These are phyloP conservation scores for Beta lomatogona DNA, from an alignment of 179 eudicot species.

Conservation along the genomic window DNA sequence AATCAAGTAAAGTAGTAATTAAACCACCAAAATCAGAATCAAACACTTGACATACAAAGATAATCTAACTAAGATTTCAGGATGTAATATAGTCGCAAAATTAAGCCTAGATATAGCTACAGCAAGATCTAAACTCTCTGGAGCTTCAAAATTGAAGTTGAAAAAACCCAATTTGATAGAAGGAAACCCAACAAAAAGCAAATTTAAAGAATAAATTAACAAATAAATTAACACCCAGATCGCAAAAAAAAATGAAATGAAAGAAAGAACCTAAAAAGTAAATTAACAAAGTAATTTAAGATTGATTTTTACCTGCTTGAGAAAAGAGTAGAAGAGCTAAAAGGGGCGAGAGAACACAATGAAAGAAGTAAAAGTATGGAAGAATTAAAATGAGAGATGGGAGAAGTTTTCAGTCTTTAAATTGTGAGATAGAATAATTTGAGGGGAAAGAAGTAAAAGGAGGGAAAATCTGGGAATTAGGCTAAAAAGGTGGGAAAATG, in stretches of 20 bases:
- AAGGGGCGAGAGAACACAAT: neutral
- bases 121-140: neutral
- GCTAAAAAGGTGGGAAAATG: slow-evolving; percentile 8
- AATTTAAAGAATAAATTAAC: neutral
- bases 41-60: neutral
- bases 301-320: neutral
- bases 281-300: neutral
- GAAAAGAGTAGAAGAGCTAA: too few species aligned
- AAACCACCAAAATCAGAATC: neutral
- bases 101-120: neutral
- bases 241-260: neutral
- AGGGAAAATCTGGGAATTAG: slow-evolving; percentile 2
- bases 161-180: neutral
- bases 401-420: neutral
- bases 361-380: neutral
- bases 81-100: neutral
- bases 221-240: neutral
- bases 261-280: neutral
- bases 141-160: neutral
- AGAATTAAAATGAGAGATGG: neutral
- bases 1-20: neutral
- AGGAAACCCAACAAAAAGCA: neutral
- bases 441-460: neutral
- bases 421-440: slow-evolving; percentile 1
- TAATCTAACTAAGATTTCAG: neutral